Conservation (phyloP, 352 stramenopile genomes). For the Phytophthora capsici region DNA sequence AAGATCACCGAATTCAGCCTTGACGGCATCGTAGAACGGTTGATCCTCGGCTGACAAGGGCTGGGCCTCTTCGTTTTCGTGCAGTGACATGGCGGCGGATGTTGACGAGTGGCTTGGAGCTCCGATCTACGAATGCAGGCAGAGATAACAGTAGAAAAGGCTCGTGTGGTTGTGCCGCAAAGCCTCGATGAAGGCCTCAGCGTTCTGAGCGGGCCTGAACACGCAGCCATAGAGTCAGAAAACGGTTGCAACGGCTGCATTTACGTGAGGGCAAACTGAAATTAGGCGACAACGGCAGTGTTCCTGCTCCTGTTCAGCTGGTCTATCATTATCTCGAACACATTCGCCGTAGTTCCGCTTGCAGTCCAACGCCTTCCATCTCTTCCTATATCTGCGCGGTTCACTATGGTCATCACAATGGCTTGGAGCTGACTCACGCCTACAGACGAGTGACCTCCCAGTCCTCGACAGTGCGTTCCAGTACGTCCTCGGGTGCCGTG, state of each 20-base stretch:
- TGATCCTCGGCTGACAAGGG: constrained; percentile 60
- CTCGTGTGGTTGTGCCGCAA: constrained; percentile 30
- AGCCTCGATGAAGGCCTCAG: constrained; percentile 22
- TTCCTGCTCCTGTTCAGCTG: constrained; percentile 20
- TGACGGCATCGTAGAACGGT: constrained; percentile 63
- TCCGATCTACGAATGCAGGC: constrained; percentile 27
- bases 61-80: constrained; percentile 55
- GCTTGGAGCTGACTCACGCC: constrained; percentile 8
- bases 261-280: constrained; percentile 21
- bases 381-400: constrained; percentile 3
- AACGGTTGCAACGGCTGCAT: constrained; percentile 18
- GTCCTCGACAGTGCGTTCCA: constrained; percentile 81
- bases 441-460: constrained; percentile 80
- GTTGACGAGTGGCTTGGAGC: neutral
- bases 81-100: constrained; percentile 32
- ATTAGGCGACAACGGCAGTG: constrained; percentile 16
- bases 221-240: constrained; percentile 28
- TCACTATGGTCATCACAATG: constrained; percentile 20
- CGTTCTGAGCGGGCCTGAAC: constrained; percentile 24
- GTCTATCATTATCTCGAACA: constrained; percentile 43
- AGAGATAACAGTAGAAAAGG: constrained; percentile 8
- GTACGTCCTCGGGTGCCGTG: constrained; percentile 77
- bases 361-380: neutral
- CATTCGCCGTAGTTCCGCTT: constrained; percentile 7
- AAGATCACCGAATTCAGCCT: constrained; percentile 53